Conservation (phyloP, 495 filamentous ascomycete species). For the Penicillium crystallinum region DNA sequence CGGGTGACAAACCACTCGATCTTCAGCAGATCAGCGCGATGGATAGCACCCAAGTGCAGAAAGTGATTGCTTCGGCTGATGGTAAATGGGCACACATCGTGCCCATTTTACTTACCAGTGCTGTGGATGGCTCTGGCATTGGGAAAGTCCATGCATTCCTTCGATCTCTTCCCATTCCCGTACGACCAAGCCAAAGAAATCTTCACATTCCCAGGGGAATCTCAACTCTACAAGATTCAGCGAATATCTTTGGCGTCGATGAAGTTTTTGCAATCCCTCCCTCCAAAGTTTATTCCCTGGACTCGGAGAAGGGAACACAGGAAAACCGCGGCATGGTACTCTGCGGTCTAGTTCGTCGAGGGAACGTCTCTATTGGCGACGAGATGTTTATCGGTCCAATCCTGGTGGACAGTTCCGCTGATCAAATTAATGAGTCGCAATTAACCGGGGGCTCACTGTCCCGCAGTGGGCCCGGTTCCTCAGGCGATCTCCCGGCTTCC, state of each 20-base stretch:
- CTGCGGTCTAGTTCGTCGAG: slow-evolving; percentile 77
- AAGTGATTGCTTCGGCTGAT: slow-evolving; percentile 37
- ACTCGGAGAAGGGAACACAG: slow-evolving; percentile 33
- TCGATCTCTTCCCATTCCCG: slow-evolving; percentile 67
- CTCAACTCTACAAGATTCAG: slow-evolving; percentile 30
- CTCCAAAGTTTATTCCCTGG: slow-evolving; percentile 40
- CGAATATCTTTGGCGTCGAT: slow-evolving; percentile 77
- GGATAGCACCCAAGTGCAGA: slow-evolving; percentile 50
- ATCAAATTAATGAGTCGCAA: slow-evolving; percentile 15
- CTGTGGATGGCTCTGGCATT: slow-evolving; percentile 79
- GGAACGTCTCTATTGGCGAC: slow-evolving; percentile 72
- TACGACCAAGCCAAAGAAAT: slow-evolving; percentile 38
- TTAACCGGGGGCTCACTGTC: slow-evolving; percentile 21
- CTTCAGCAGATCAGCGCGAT: slow-evolving; percentile 32
- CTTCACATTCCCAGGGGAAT: slow-evolving; percentile 14
- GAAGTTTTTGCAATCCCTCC: slow-evolving; percentile 67
- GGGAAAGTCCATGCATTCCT: slow-evolving; percentile 77
- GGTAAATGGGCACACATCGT: slow-evolving; percentile 52
- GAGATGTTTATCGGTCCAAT: slow-evolving; percentile 77
- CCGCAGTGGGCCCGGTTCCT: slow-evolving; percentile 28
- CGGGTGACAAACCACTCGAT: slow-evolving; percentile 26
- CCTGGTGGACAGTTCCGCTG: slow-evolving; percentile 29
- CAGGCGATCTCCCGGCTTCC: slow-evolving; percentile 33
- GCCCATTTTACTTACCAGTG: slow-evolving; percentile 84
- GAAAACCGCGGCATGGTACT: slow-evolving; percentile 60